Evolutionary conservation across 441 rosid genomes (phyloP), one percentile per base, ranked within the genome.

Genomic region (Euphorbia schlechtendalii): DNA sequence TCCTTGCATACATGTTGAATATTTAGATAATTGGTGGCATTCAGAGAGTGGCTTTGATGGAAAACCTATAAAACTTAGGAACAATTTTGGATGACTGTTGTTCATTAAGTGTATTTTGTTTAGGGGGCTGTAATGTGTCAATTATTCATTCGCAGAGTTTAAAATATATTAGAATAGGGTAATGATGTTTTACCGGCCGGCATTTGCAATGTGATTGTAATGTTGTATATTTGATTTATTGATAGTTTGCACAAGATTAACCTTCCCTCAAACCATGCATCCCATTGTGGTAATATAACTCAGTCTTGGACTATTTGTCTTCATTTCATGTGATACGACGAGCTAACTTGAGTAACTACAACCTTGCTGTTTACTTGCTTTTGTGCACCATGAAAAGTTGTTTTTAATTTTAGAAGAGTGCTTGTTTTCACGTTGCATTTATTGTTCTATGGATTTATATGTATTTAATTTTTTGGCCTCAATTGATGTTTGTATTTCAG

Each of bases 401-500:
- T n/a, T n/a, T n/a, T 8, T 38, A 43, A 48, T 17, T 8, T 9
- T 28, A 56, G 58, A 34, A 27, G 36, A 65, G n/a, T 40, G 17
- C 70, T 28, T 43, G 21, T 36, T 28, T 27, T 65, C 28, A 12
- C 55, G 22, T 30, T 10, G 18, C 38, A 12, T 17, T 7, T 28
- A 36, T n/a, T n/a, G n/a, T 28, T 28, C 40, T 56, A 18, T 51
- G 56, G 56, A 51, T 51, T 17, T 48, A 4, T 24, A 14, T 11
- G 6, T 25, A 41, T 59, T 61, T 34, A 22, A 49, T 1, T 49
- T 55, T 59, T 58, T 27, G 9, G 43, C 21, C 20, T 21, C 30
- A 60, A n/a, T 17, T 61, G 25, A 38, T 25, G 3, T 61, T 49
- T 64, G 43, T 55, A 30, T 67, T 69, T 32, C 80, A 93, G 98